A percentile compares a stretch with the other conserved stretches of the same genome.
These are phyloP conservation scores for Gnetum montanum DNA, from an alignment of 75 land plant species.

Conservation along the genomic window DNA sequence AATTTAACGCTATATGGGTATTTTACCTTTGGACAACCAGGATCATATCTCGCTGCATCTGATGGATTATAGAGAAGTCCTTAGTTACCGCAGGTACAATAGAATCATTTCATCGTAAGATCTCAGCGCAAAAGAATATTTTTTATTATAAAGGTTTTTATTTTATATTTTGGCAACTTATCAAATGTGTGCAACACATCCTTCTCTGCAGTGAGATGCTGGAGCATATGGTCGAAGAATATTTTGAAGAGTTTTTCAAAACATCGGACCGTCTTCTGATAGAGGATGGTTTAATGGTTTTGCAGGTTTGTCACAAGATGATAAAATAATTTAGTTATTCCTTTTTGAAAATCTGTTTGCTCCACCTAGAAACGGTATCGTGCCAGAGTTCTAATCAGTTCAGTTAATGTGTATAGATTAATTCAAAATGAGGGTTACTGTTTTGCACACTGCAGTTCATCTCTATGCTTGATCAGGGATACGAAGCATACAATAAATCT, in stretches of 20 bases:
- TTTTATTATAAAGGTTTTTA: background rate
- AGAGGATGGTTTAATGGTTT: slow-evolving; percentile 68
- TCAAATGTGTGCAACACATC: background rate
- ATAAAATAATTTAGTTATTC: no score
- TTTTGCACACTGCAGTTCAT: slow-evolving; percentile 48
- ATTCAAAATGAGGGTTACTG: no score
- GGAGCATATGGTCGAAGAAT: slow-evolving; percentile 86
- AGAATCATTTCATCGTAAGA: slow-evolving; percentile 86
- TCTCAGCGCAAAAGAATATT: background rate
- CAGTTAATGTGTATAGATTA: no score
- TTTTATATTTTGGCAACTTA: background rate
- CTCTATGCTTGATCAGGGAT: slow-evolving; percentile 72
- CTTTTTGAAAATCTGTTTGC: no score
- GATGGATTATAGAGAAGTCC: slow-evolving; percentile 71
- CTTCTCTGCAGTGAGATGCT: slow-evolving; percentile 75
- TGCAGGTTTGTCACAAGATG: slow-evolving; percentile 53
- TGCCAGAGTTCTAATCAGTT: no score
- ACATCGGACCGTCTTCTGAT: slow-evolving; percentile 68
- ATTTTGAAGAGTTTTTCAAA: slow-evolving; percentile 61
- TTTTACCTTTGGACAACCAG: no score
- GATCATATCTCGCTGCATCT: slow-evolving; percentile 63
- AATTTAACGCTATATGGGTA: no score
- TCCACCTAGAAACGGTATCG: no score
- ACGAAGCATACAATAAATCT: slow-evolving; percentile 63
- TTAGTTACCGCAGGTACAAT: slow-evolving; percentile 45